A percentile compares a stretch with the other conserved stretches of the same genome.
Evolutionary conservation across 495 filamentous ascomycete species (phyloP).

Genomic region (Penicillium subrubescens): DNA sequence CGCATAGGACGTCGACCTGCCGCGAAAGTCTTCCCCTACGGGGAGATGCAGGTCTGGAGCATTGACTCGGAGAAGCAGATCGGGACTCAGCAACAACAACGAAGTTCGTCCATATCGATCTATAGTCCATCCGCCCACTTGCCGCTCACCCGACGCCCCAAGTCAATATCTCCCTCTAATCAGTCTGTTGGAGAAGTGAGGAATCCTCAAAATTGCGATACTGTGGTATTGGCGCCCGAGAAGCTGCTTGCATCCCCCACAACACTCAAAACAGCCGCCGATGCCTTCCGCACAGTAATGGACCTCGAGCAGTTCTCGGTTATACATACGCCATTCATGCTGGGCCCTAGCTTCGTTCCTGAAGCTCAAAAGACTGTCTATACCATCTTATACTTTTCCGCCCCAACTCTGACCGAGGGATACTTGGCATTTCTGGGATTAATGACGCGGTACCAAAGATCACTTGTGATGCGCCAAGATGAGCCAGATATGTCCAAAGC

Average conservation of each 20-base stretch:
- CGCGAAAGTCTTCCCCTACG: conserved; percentile 17
- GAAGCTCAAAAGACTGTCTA: conserved; percentile 19
- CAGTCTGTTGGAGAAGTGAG: background rate
- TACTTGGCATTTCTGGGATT: conserved; percentile 28
- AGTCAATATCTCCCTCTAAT: conserved; percentile 3
- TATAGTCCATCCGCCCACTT: conserved; percentile 2
- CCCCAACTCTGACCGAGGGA: conserved; percentile 24
- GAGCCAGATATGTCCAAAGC: conserved; percentile 27
- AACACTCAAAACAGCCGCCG: conserved; percentile 22
- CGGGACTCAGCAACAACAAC: background rate
- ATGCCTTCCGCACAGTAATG: conserved; percentile 26
- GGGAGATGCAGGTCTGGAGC: conserved; percentile 23
- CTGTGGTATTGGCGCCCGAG: conserved; percentile 16
- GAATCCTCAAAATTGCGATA: conserved; percentile 5
- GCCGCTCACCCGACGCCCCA: conserved; percentile 7
- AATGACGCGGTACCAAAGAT: conserved; percentile 28
- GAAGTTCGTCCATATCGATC: conserved; percentile 1
- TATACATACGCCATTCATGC: conserved; percentile 27
- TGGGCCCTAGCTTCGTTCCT: conserved; percentile 24
- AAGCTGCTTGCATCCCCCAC: conserved; percentile 17
- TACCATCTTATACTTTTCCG: conserved; percentile 19
- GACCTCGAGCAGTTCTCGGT: conserved; percentile 26
- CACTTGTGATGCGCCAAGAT: conserved; percentile 22
- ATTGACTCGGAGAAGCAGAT: conserved; percentile 13
- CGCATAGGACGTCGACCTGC: conserved; percentile 23